Base-by-base conservation (phyloP, 2,329 filamentous ascomycete species). In the Colletotrichum kahawae region DNA sequence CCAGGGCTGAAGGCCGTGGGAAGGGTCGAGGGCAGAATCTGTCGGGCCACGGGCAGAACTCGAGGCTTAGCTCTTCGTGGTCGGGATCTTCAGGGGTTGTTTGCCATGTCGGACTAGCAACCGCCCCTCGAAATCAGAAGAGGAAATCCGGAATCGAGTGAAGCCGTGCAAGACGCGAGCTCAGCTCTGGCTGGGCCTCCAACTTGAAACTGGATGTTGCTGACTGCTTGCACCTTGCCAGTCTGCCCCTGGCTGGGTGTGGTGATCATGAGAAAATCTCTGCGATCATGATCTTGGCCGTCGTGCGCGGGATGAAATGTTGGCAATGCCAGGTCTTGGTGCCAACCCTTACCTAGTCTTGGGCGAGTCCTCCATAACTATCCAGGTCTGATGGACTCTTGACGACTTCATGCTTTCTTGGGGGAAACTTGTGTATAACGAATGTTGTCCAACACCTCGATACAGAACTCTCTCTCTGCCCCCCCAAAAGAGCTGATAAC, bases 121-220 rank as follows among this genome's bases (percentile, higher is more conserved):
- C 24, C 13, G 7, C 51, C 64, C 64, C 64, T 74, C 27, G 34
- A 24, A 51, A 54, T 69, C 68, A 62, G 16, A 57, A 75, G 38
- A 71, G 57, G 38, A 34, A 51, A 27, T 21, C 62, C 72, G 72
- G 72, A 75, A 71, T 56, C 56, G 31, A 56, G 27, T 56, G 8
- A 60, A 66, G 72, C 72, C 72, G 72, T 71, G 54, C 5, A 5
- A 24, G 31, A 5, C 24, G 36, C 56, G 38, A 48, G 6, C 16
- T 16, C n/a, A 51, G 14, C 36, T 60, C 31, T 48, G 38, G 68
- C 33, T 70, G 27, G 31, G 27, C 68, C 51, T 54, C 31, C 31
- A 24, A 71, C 9, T 24, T 75, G 72, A 71, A 75, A 75, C 72
- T 27, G 21, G 63, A 67, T 10, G 51, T 29, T 21, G 34, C 67